Conservation (phyloP, 2,329 filamentous ascomycete genomes). For the Alternaria sp. region DNA sequence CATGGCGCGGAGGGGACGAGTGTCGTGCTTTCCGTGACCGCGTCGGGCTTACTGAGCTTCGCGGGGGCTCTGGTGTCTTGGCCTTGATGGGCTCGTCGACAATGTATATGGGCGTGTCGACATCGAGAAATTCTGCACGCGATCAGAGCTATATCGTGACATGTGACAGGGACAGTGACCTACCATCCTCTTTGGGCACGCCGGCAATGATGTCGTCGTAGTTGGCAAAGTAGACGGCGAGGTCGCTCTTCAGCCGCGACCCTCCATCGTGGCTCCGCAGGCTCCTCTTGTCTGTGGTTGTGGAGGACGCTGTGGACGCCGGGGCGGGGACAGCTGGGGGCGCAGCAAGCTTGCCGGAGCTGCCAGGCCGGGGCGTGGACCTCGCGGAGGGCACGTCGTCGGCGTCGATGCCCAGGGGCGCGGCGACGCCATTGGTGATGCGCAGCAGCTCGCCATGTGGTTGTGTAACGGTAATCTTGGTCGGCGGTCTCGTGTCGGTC, state of each 20-base stretch:
- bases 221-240: conserved; percentile 88
- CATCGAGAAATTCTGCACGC: conserved; percentile 70
- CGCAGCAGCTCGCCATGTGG: conserved; percentile 52
- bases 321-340: conserved; percentile 24
- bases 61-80: conserved; percentile 30
- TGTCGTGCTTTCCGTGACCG: conserved; percentile 32
- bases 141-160: conserved; percentile 20
- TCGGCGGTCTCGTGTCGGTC: conserved; percentile 47
- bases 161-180: conserved; percentile 29
- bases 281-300: conserved; percentile 72
- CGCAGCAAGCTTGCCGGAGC: conserved; percentile 32
- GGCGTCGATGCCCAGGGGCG: conserved; percentile 39
- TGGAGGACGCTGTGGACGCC: conserved; percentile 14
- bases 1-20: conserved; percentile 21
- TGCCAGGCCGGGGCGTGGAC: conserved; percentile 41
- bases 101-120: conserved; percentile 76
- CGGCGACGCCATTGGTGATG: conserved; percentile 52
- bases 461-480: conserved; percentile 51
- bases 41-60: conserved; percentile 32
- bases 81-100: conserved; percentile 61
- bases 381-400: conserved; percentile 42
- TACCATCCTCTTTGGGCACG: conserved; percentile 78
- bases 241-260: conserved; percentile 85
- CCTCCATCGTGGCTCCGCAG: conserved; percentile 84
- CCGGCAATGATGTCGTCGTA: conserved; percentile 95